These are phyloP conservation scores for Dictyostelium brefeldianum DNA, from an alignment of 78 protist genomes.

Conservation along the genomic window DNA sequence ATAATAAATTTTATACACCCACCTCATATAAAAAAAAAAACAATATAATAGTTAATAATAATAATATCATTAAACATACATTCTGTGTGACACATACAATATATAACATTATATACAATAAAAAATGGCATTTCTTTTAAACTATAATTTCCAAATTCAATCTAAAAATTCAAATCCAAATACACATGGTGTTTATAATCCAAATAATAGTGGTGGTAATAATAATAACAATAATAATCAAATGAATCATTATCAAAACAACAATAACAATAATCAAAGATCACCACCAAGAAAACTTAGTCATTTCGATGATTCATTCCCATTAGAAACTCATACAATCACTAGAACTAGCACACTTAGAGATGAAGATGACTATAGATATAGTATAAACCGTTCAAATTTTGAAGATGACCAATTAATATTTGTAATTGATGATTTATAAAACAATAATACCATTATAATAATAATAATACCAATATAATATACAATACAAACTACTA, in stretches of 20 bases:
- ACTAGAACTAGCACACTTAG: not conserved
- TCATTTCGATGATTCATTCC: constrained; percentile 59
- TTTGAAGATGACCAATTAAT: not conserved
- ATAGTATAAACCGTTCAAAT: not conserved
- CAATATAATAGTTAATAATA: not conserved
- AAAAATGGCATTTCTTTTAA: constrained; percentile 69
- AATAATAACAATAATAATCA: not conserved
- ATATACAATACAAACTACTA: too few relatives aligned
- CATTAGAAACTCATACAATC: constrained; percentile 25
- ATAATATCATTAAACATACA: not conserved
- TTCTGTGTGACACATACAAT: not conserved
- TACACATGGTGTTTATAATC: constrained; percentile 19
- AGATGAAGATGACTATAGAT: constrained; percentile 70
- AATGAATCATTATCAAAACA: not conserved
- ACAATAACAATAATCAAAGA: constrained; percentile 13
- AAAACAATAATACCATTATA: not conserved
- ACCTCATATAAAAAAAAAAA: not conserved
- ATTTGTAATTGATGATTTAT: not conserved
- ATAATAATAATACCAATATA: too few relatives aligned
- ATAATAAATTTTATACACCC: not conserved
- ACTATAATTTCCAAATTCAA: constrained; percentile 63
- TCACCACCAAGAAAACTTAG: constrained; percentile 42
- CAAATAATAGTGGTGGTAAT: not conserved
- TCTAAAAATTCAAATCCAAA: constrained; percentile 14
- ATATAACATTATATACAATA: not conserved